These are phyloP conservation scores for Zygosaccharomyces rouxii DNA, from an alignment of 805 yeast species.

Conservation along the genomic window DNA sequence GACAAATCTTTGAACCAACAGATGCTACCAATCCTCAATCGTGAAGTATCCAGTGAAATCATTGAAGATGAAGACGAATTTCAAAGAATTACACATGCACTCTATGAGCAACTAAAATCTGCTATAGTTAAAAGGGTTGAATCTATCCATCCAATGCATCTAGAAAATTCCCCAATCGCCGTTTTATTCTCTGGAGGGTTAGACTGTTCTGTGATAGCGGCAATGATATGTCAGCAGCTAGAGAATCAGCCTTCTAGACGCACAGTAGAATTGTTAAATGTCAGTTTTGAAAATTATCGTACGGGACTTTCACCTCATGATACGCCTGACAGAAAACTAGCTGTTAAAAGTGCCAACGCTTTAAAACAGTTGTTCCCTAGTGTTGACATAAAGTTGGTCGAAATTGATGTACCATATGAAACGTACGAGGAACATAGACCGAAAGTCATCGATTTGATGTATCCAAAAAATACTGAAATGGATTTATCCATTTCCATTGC, in stretches of 20 bases:
- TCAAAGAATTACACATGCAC: slow-evolving; percentile 10
- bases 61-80: slow-evolving; percentile 21
- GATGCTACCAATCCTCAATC: slow-evolving; percentile 15
- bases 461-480: slow-evolving; percentile 88
- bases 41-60: slow-evolving; percentile 18
- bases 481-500: slow-evolving; percentile 94
- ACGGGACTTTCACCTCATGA: slow-evolving; percentile 52
- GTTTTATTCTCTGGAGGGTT: slow-evolving; percentile 91
- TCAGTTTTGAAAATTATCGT: slow-evolving; percentile 88
- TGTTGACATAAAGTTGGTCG: slow-evolving; percentile 48
- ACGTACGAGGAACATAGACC: slow-evolving; percentile 51
- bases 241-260: slow-evolving; percentile 13
- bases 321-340: slow-evolving; percentile 85
- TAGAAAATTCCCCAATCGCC: slow-evolving; percentile 42
- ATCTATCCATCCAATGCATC: slow-evolving; percentile 55
- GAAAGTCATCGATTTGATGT: slow-evolving; percentile 62
- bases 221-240: slow-evolving; percentile 37
- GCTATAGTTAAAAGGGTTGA: slow-evolving; percentile 50
- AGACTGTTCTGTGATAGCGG: slow-evolving; percentile 82
- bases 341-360: slow-evolving; percentile 54
- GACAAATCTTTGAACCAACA: slow-evolving; percentile 18
- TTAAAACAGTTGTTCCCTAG: slow-evolving; percentile 43
- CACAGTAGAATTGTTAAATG: slow-evolving; percentile 75
- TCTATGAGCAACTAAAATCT: slow-evolving; percentile 32
- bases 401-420: slow-evolving; percentile 68